Base-by-base conservation (phyloP, 306 rosid genomes). In the Cicer cuneatum region DNA sequence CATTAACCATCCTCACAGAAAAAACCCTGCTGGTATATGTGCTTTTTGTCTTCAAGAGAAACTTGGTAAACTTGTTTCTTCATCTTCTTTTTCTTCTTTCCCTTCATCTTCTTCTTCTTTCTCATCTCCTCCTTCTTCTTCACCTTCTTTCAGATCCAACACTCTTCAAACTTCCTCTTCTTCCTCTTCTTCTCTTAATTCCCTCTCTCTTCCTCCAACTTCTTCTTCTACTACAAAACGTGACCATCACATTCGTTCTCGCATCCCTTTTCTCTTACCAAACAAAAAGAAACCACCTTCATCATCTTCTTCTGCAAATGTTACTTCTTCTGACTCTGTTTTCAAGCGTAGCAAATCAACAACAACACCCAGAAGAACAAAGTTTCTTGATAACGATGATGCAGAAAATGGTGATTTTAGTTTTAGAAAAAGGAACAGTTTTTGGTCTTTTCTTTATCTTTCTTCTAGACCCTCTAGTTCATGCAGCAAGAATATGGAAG, bases 1-100 rank as follows among this genome's bases (percentile, higher is more conserved):
- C 84, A 87, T 74, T 7, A 74, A 89, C 68, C 98, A 93, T 76
- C 93, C 93, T 5, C 80, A 73, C 64, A 79, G 86, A 37, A 90
- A 63, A 82, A 93, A 84, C 75, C 86, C 97, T 0, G 87, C 88
- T 37, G 98, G 96, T 35, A 93, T 93, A 83, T 93, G 97, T 14
- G 96, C 98, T 4, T 85, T 88, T 37, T 93, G 98, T 53, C 97
- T 93, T 8, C 97, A 93, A 46, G 98, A 90, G 33, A 93, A 90
- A 87, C 96, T 90, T 11, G 92, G 93, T 1, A 93, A 89, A 77
- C 93, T 93, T 8, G 88, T 93, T 6, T 89, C 97, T 7, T 90
- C 98, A 19, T 88, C 97, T 40, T 38, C 73, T 16, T n/a, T n/a
- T n/a, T 33, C 78, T 7, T 21, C 66, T 19, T 5, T 90, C 35